Evolutionary conservation across 2,329 filamentous ascomycete genomes (phyloP).

Genomic region (Epicoccum sorghinum): DNA sequence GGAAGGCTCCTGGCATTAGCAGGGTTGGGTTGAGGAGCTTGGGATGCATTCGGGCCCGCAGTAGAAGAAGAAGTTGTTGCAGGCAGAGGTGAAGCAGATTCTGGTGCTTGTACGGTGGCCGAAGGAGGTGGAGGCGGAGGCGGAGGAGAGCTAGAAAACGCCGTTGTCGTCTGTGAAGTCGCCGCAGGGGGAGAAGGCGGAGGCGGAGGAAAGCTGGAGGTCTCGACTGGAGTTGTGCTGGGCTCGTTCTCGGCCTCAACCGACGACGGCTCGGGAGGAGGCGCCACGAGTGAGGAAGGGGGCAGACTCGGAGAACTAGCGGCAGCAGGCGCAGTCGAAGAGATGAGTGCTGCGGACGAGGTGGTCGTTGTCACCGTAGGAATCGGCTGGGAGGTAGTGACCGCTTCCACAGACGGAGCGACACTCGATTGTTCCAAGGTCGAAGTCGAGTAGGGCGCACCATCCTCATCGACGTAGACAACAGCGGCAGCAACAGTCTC

Average conservation of each 20-base stretch:
- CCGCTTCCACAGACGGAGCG: conserved; percentile 12
- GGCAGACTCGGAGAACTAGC: conserved; percentile 8
- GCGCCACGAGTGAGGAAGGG: conserved; percentile 15
- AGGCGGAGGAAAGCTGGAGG: neutral
- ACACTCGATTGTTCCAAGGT: conserved; percentile 16
- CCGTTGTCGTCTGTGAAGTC: neutral
- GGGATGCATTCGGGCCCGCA: conserved; percentile 1
- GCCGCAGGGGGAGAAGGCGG: neutral
- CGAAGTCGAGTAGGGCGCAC: conserved; percentile 35
- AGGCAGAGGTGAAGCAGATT: conserved; percentile 2
- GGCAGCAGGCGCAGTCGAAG: conserved; percentile 13
- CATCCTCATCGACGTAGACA: conserved; percentile 42
- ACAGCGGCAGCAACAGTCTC: conserved; percentile 36
- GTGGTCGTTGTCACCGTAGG: conserved; percentile 14
- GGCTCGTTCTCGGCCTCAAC: conserved; percentile 5
- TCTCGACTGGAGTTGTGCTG: neutral
- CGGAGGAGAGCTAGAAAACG: neutral
- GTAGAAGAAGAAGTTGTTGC: neutral
- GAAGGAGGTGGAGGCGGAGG: neutral
- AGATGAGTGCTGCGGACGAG: conserved; percentile 9
- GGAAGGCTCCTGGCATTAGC: conserved; percentile 20
- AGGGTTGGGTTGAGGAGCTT: neutral
- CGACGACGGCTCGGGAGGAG: conserved; percentile 16
- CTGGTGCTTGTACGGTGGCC: neutral
- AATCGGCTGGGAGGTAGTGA: conserved; percentile 18